Conservation (phyloP, 1,284 basidiomycete genomes). For the Austroboletus novae-zelandiae region DNA sequence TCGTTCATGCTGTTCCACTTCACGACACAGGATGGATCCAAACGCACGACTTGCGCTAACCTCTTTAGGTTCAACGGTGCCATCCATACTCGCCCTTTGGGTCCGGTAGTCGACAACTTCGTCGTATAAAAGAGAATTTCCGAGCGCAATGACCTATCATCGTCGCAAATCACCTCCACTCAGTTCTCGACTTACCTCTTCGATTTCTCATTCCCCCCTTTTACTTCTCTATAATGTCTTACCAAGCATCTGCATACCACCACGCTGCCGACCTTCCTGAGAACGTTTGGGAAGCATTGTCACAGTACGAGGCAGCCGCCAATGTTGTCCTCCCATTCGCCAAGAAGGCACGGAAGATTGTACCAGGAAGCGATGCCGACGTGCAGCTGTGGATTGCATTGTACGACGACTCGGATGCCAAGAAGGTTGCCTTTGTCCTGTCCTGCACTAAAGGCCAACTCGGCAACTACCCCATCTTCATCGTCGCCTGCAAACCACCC, state of each 20-base stretch:
- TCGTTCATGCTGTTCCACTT: too few species aligned
- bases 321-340: conserved; percentile 58
- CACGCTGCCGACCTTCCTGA: conserved; percentile 27
- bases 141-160: not conserved
- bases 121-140: not conserved
- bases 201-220: conserved; percentile 1
- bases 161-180: not conserved
- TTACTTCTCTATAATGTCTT: not conserved
- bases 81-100: too few species aligned
- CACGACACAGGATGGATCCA: too few species aligned
- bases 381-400: conserved; percentile 52
- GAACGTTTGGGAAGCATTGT: conserved; percentile 40
- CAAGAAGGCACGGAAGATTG: conserved; percentile 9
- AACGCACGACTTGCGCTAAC: too few species aligned
- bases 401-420: conserved; percentile 20
- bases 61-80: too few species aligned
- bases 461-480: conserved; percentile 61
- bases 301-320: conserved; percentile 39
- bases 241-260: conserved; percentile 3
- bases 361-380: conserved; percentile 20
- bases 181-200: not conserved
- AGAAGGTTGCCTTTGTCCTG: conserved; percentile 50
- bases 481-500: conserved; percentile 41
- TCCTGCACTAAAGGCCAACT: conserved; percentile 53
- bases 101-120: not conserved